phyloP scores from a whole-genome alignment of 1,284 basidiomycete species.

The Marasmius oreades region DNA sequence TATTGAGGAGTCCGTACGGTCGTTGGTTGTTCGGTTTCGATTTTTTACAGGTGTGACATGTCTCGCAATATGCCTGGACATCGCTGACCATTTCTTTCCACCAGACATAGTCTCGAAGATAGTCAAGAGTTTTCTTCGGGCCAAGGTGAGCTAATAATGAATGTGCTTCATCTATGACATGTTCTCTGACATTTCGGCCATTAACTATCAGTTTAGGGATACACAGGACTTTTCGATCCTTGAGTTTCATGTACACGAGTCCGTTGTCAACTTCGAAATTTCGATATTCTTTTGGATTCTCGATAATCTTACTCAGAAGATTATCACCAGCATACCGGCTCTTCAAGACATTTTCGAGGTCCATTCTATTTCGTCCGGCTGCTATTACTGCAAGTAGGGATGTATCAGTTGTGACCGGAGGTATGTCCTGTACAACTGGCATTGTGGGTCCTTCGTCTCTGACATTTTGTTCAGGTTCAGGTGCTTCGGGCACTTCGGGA shows the following conservation, averaged over 20 bases:
- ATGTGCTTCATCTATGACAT: slow-evolving; percentile 27
- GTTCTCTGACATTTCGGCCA: slow-evolving; percentile 19
- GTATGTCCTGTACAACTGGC: too few species aligned
- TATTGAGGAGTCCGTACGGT: slow-evolving; percentile 24
- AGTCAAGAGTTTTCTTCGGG: slow-evolving; percentile 22
- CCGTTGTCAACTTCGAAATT: slow-evolving; percentile 18
- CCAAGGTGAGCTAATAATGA: slow-evolving; percentile 27
- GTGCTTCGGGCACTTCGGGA: too few species aligned
- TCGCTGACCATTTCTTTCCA: slow-evolving; percentile 25
- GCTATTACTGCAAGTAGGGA: background rate
- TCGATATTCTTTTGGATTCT: slow-evolving; percentile 11
- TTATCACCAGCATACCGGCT: slow-evolving; percentile 8
- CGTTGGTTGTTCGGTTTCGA: slow-evolving; percentile 23
- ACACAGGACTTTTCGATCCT: slow-evolving; percentile 14
- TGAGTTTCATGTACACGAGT: slow-evolving; percentile 14
- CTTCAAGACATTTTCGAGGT: slow-evolving; percentile 2
- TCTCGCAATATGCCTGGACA: slow-evolving; percentile 22
- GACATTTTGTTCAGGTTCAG: background rate
- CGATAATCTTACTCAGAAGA: slow-evolving; percentile 11
- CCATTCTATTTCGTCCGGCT: background rate
- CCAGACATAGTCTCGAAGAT: slow-evolving; percentile 26
- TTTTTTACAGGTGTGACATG: slow-evolving; percentile 23
- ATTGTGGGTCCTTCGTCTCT: too few species aligned
- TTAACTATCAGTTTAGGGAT: slow-evolving; percentile 14
- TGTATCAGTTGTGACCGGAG: too few species aligned